Evolutionary conservation across 2,329 filamentous ascomycete genomes (phyloP).

Genomic region (Colletotrichum sp.): DNA sequence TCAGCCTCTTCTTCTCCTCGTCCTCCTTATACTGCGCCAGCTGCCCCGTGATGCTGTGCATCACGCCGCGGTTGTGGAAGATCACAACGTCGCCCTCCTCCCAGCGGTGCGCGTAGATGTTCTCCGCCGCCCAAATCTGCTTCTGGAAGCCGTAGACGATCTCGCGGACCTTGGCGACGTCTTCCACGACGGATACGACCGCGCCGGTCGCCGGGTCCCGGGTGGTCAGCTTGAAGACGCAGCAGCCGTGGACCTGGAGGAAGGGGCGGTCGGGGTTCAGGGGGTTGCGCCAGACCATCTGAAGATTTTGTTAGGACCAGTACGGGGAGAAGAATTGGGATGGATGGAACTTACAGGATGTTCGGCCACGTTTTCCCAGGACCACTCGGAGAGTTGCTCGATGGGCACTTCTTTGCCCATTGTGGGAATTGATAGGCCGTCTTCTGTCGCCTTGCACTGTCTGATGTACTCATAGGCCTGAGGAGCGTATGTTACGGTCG

Average conservation of each 20-base stretch:
- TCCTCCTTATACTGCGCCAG: constrained; percentile 29
- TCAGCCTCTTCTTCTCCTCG: constrained; percentile 26
- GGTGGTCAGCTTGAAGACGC: not conserved
- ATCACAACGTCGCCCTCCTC: constrained; percentile 28
- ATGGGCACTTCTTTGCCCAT: not conserved
- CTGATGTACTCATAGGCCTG: not conserved
- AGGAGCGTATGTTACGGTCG: not conserved
- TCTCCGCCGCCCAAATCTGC: constrained; percentile 28
- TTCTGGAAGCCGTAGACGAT: constrained; percentile 31
- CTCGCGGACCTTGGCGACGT: constrained; percentile 9
- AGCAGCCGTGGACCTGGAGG: not conserved
- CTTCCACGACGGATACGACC: not conserved
- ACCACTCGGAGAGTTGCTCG: not conserved
- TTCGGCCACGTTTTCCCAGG: not conserved
- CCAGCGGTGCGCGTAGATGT: constrained; percentile 35
- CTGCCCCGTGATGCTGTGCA: not conserved
- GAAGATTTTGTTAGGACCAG: not conserved
- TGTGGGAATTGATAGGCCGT: not conserved
- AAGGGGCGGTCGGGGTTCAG: not conserved
- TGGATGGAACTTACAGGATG: not conserved
- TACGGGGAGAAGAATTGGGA: not conserved
- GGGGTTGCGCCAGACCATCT: not conserved
- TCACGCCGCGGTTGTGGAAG: not conserved
- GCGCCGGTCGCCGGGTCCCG: not conserved
- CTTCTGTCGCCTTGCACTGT: not conserved